Base-by-base conservation (phyloP, 2,329 filamentous ascomycete genomes). In the Penicillium sp. region DNA sequence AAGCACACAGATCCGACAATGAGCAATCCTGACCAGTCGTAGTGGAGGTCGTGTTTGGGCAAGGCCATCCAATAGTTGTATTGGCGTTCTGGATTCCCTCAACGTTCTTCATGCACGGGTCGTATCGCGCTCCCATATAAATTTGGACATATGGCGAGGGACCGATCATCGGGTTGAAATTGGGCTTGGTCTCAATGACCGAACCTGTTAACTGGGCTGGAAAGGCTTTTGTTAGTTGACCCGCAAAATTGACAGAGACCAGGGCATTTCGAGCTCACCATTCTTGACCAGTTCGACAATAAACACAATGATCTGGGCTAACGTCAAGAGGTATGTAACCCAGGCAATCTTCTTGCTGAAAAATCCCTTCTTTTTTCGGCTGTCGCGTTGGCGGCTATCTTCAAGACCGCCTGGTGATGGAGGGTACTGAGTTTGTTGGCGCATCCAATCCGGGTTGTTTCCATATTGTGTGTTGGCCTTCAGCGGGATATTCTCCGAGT, bases 101-200 rank as follows among this genome's bases (percentile, higher is more conserved):
- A 6, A 75, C 72, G 42, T 89, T 91, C 77, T 93, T 92, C 94
- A 99, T 99, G 74, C 94, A 99, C 6, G 92, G 90, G 3, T 89
- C 85, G 70, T 90, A 99, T 57, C 94, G 87, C 39, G 92, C 90
- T 54, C 94, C 94, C 90, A 99, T 96, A 73, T 96, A 96, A 78
- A 97, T 96, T 65, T 96, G 84, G 22, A 97, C 85, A 63, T 91
- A 90, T 1, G 87, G 84, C 5, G 92, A 96, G 1, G 94, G 94
- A 0, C 94, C 94, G 67, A 99, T 96, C 91, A 99, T 96, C 54
- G 90, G 89, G 75, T 97, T 99, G 78, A 99, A 96, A 14, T 81
- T 82, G 1, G 94, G 94, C 52, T 93, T 84, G 48, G 86, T 92
- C 77, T 79, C 75, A 50, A 80, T 79, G 4, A 77, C 84, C 0